Evolutionary conservation across 805 yeast species (phyloP), one percentile per base, ranked within the genome.

Genomic region (Naumovozyma baii): DNA sequence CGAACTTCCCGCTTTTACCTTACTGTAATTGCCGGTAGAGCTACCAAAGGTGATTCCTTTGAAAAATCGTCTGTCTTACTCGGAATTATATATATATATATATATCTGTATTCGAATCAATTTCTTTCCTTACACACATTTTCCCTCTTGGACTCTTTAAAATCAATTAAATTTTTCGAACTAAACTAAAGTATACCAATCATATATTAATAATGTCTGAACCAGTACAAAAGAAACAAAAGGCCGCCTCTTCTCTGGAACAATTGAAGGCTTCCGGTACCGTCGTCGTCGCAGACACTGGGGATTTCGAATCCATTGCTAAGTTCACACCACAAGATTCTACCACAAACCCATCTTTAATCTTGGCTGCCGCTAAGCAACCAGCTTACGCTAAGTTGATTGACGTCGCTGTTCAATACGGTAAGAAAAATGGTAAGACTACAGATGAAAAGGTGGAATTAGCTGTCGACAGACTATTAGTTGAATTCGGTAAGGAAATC

Each of bases 291-390:
- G 83, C 97, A 52, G 98, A 90, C 73, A 87, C 97, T 46, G 97
- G 97, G 69, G 96, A 90, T 68, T 90, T 90, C 63, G 96, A 86
- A 66, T 80, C 92, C 50, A 90, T 90, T 63, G 95, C 95, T 61
- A 85, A 86, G 69, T 90, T 81, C 73, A 85, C 92, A 55, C 97
- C 98, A 51, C 96, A 90, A 73, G 97, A 90, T 68, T 95, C 97
- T 50, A 90, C 98, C 59, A 90, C 98, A 64, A 90, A 90, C 74
- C 98, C 98, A 51, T 86, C 96, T 22, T 74, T 90, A 69, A 90
- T 90, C 59, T 73, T 90, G 55, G 96, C 96, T 50, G 98, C 98
- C 43, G 61, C 96, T 41, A 82, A 80, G 67, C 83, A 86, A 70
- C 66, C 86, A 37, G 86, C 81, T 62, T 90, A 90, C 70, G 82